Percentiles rank a stretch among this genome's conserved stretches.
Conservation (phyloP, 371 early-diverging fungal genomes). For the Mortierella sp. region DNA sequence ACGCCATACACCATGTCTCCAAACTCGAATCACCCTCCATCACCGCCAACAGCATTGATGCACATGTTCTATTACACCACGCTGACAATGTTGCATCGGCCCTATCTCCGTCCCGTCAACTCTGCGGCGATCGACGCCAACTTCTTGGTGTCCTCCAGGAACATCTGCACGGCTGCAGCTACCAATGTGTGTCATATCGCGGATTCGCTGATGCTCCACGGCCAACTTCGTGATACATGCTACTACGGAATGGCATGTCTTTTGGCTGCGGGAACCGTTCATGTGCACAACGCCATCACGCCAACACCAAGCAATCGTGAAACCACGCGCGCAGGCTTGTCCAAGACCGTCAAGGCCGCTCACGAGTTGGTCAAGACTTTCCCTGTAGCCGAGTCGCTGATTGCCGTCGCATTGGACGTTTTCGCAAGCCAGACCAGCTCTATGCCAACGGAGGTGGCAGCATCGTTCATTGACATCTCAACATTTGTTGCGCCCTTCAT, state of each 20-base stretch:
- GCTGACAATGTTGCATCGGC: conserved; percentile 50
- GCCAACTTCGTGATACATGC: conserved; percentile 52
- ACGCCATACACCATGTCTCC: conserved; percentile 54
- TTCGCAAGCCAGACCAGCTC: conserved; percentile 52
- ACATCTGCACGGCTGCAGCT: conserved; percentile 52
- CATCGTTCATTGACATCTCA: conserved; percentile 51
- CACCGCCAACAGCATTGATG: conserved; percentile 51
- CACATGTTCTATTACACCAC: conserved; percentile 54
- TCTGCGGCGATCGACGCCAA: conserved; percentile 51
- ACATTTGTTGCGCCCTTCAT: conserved; percentile 52
- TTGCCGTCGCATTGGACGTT: conserved; percentile 51
- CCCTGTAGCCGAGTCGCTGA: conserved; percentile 52
- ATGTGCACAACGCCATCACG: conserved; percentile 50
- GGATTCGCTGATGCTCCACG: conserved; percentile 51
- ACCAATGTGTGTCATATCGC: conserved; percentile 54
- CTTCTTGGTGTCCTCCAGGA: conserved; percentile 51
- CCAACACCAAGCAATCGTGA: conserved; percentile 52
- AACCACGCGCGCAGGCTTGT: conserved; percentile 50
- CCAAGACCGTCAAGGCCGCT: conserved; percentile 54
- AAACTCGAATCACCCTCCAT: conserved; percentile 53
- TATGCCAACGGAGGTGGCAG: conserved; percentile 51
- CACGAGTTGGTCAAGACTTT: conserved; percentile 54
- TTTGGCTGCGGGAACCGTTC: conserved; percentile 50
- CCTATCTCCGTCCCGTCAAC: conserved; percentile 52
- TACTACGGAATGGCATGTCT: conserved; percentile 55